Conservation (phyloP, 345 rosid genomes). For the Pseudoturritis turrita region DNA sequence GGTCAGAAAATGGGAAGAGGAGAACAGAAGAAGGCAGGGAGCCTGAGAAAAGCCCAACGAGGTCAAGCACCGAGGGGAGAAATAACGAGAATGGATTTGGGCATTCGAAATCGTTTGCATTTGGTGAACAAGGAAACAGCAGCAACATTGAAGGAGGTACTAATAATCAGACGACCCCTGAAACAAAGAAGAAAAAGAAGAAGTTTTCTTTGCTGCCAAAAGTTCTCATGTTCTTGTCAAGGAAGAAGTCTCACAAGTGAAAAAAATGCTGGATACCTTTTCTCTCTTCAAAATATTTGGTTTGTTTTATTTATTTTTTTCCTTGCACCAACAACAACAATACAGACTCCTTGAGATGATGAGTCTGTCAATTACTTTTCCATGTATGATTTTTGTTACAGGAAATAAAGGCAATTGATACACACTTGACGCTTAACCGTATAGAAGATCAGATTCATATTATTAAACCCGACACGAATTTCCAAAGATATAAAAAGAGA, state of each 20-base stretch:
- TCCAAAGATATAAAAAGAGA: neutral
- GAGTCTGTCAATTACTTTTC: neutral
- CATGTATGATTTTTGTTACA: constrained; percentile 4
- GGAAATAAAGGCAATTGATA: constrained; percentile 9
- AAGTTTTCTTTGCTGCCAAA: constrained; percentile 69
- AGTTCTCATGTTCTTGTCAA: constrained; percentile 59
- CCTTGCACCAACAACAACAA: too few species aligned
- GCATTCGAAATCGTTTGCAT: constrained; percentile 19
- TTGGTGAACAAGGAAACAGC: constrained; percentile 26
- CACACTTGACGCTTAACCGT: too few species aligned
- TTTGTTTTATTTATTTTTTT: neutral
- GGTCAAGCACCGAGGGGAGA: constrained; percentile 38
- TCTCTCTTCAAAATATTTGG: neutral
- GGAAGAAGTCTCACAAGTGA: constrained; percentile 49
- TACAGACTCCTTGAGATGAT: too few species aligned
- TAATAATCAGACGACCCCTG: too few species aligned
- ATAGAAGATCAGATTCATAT: neutral
- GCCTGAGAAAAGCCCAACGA: constrained; percentile 35
- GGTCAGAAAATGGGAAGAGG: constrained; percentile 71
- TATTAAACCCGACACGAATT: constrained; percentile 14
- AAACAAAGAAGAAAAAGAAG: constrained; percentile 41
- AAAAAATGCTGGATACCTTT: neutral
- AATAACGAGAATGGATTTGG: constrained; percentile 13
- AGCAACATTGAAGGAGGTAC: constrained; percentile 4
- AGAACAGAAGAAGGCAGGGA: constrained; percentile 46